A percentile compares a stretch with the other conserved stretches of the same genome.
These are phyloP conservation scores for Apophysomyces sp. DNA, from an alignment of 371 early-diverging fungal genomes.

Conservation along the genomic window DNA sequence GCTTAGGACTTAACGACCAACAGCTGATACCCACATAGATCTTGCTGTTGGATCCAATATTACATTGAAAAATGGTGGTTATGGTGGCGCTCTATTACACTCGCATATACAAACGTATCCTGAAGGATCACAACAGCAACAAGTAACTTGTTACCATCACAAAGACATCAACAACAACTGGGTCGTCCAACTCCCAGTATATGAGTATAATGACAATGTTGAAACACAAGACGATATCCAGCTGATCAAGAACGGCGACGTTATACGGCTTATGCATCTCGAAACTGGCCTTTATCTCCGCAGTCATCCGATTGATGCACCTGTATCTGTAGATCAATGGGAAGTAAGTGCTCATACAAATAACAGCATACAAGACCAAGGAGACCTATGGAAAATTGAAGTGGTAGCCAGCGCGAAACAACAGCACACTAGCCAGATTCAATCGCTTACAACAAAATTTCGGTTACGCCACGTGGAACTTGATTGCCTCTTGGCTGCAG, in stretches of 20 bases:
- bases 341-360: conserved; percentile 82
- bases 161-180: conserved; percentile 98
- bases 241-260: conserved; percentile 75
- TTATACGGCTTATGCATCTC: conserved; percentile 79
- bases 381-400: conserved; percentile 92
- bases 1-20: neutral
- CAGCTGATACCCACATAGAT: conserved; percentile 46
- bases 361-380: conserved; percentile 64
- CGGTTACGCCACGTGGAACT: conserved; percentile 76
- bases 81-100: conserved; percentile 96
- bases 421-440: conserved; percentile 40
- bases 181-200: conserved; percentile 54
- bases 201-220: neutral
- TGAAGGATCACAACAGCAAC: conserved; percentile 52
- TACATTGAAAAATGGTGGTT: conserved; percentile 81
- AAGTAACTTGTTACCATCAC: conserved; percentile 77
- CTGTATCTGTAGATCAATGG: conserved; percentile 77
- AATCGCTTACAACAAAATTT: conserved; percentile 86
- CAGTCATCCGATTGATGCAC: conserved; percentile 80
- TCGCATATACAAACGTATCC: conserved; percentile 96
- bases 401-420: conserved; percentile 62
- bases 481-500: conserved; percentile 80
- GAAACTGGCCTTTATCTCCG: conserved; percentile 79
- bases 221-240: conserved; percentile 15
- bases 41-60: conserved; percentile 91